Evolutionary conservation across 2,329 filamentous ascomycete species (phyloP), one percentile per base, ranked within the genome.

Genomic region (Diaporthe batatas): DNA sequence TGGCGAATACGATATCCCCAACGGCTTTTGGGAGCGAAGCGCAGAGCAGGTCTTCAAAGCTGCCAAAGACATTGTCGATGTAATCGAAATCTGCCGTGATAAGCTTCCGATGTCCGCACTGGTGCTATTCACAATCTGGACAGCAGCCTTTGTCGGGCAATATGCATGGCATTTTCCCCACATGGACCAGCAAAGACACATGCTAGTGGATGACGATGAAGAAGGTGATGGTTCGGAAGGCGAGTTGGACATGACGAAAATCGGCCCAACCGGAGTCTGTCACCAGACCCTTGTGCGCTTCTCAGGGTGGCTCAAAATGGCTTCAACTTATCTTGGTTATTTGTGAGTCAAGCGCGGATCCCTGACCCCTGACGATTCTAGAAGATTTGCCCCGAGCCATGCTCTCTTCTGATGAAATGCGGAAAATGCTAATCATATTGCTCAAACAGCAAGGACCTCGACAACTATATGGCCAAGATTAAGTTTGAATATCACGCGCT

Each of bases 51-150:
- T 92, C 70, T 94, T 93, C 80, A 86, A 84, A 72, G 87, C 91
- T 3, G 90, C 90, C 7, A 85, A 86, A 67, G 88, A 91, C 32
- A 91, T 94, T 73, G 86, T 92, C 55, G 88, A 92, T 70, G 83
- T 94, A 36, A 87, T 92, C 21, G 85, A 88, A 18, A 89, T 90
- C 5, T 91, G 90, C 77, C 86, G 89, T 70, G 86, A 89, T 70
- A 89, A 88, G 71, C 82, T 93, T 2, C 89, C 91, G 1, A 89
- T 93, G 79, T 94, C 92, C 0, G 91, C 91, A 0, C 86, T 93
- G 44, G 87, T 91, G 4, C 86, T 90, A 4, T 94, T 93, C 77
- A 88, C 91, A 2, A 85, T 92, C 51, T 94, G 91, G 85, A 89
- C 88, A 14, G 91, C 91, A 0, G 88, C 89, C 0, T 92, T 93